Conservation (phyloP, 768 basidiomycete species). For the Phaeotremella skinneri region DNA sequence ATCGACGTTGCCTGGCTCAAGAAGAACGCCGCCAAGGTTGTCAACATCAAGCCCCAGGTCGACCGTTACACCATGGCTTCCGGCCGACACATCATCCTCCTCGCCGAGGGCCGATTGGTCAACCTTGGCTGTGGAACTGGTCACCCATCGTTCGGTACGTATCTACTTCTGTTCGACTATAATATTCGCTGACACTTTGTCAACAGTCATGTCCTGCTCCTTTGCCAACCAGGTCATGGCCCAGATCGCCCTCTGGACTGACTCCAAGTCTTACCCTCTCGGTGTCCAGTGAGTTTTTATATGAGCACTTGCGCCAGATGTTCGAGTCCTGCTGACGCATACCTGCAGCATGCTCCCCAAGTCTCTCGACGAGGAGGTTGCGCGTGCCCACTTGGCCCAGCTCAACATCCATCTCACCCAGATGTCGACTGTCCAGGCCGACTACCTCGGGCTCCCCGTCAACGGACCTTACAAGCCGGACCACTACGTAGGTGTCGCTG, state of each 20-base stretch:
- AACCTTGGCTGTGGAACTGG: slow-evolving; percentile 99
- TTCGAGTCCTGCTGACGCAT: background rate
- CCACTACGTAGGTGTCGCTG: slow-evolving; percentile 57
- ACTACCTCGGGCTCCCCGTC: slow-evolving; percentile 85
- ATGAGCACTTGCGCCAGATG: too few relatives aligned
- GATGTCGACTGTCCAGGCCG: slow-evolving; percentile 64
- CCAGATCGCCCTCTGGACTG: slow-evolving; percentile 97
- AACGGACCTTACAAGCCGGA: slow-evolving; percentile 74
- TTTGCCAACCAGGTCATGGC: slow-evolving; percentile 98
- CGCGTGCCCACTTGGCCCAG: slow-evolving; percentile 86
- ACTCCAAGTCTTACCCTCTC: slow-evolving; percentile 83
- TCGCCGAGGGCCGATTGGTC: slow-evolving; percentile 97
- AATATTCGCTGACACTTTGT: slow-evolving; percentile 2
- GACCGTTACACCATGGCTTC: slow-evolving; percentile 91
- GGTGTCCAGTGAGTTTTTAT: slow-evolving; percentile 69
- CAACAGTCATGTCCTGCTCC: slow-evolving; percentile 93
- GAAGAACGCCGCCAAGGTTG: slow-evolving; percentile 73
- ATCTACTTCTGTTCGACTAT: background rate
- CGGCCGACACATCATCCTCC: slow-evolving; percentile 92
- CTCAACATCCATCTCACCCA: slow-evolving; percentile 89
- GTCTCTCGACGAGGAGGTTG: slow-evolving; percentile 98
- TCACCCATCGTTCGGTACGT: slow-evolving; percentile 78
- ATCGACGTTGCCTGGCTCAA: slow-evolving; percentile 99
- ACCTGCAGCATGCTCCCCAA: slow-evolving; percentile 77
- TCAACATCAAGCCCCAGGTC: slow-evolving; percentile 98